These are phyloP conservation scores for Grifola frondosa DNA, from an alignment of 1,284 basidiomycete genomes.

Conservation along the genomic window DNA sequence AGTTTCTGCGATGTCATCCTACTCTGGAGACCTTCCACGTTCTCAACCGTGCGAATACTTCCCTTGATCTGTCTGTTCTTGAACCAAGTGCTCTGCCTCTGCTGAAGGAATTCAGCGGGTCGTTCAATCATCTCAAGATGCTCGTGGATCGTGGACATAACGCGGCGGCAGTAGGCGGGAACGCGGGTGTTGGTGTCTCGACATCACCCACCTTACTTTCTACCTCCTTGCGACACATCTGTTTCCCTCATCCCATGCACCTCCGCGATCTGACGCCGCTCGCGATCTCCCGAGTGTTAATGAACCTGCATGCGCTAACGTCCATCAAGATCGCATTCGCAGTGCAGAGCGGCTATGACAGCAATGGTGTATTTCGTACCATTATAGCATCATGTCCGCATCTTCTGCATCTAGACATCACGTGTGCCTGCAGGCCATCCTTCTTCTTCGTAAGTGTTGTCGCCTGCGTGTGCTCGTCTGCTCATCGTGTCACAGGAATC, in stretches of 20 bases:
- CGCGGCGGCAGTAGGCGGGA: slow-evolving; percentile 2
- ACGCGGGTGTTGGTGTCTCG: no score
- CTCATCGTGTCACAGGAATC: slow-evolving; percentile 29
- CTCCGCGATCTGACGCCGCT: slow-evolving; percentile 66
- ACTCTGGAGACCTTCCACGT: slow-evolving; percentile 52
- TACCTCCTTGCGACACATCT: slow-evolving; percentile 41
- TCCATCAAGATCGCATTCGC: slow-evolving; percentile 62
- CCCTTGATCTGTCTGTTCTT: slow-evolving; percentile 49
- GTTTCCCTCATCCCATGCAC: slow-evolving; percentile 62
- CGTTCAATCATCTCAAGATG: slow-evolving; percentile 61
- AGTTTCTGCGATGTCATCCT: slow-evolving; percentile 66
- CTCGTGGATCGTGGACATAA: slow-evolving; percentile 31
- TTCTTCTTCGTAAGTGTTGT: slow-evolving; percentile 58
- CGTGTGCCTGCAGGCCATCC: slow-evolving; percentile 65
- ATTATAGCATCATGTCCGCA: slow-evolving; percentile 63
- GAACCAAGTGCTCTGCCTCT: slow-evolving; percentile 44
- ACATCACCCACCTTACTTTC: slow-evolving; percentile 41
- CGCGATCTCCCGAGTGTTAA: slow-evolving; percentile 54
- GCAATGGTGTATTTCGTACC: slow-evolving; percentile 62
- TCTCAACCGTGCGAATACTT: slow-evolving; percentile 50
- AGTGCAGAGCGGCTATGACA: slow-evolving; percentile 71
- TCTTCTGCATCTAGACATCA: slow-evolving; percentile 58
- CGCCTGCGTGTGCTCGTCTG: background rate
- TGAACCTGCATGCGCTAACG: slow-evolving; percentile 50
- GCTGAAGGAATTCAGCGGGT: slow-evolving; percentile 58